A percentile compares a stretch with the other conserved stretches of the same genome.
phyloP scores from a whole-genome alignment of 495 filamentous ascomycete genomes.

The Aspergillus asperescens region DNA sequence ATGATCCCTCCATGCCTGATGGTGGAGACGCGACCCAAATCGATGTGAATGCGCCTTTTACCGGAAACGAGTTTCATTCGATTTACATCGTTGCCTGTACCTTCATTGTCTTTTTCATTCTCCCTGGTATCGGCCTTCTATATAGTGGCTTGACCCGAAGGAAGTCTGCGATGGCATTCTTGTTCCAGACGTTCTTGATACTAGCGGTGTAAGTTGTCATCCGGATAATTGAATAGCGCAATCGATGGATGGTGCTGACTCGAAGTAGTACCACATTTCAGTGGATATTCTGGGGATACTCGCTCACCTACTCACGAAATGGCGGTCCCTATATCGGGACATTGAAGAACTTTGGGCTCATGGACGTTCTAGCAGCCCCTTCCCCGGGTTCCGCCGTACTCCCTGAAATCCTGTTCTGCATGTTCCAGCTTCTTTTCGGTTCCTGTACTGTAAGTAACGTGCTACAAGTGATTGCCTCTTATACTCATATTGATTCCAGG shows the following conservation, averaged over 20 bases:
- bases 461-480: not conserved
- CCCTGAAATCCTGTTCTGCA: conserved; percentile 53
- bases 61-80: conserved; percentile 47
- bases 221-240: not conserved
- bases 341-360: conserved; percentile 50
- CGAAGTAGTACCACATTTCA: conserved; percentile 40
- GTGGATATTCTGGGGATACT: conserved; percentile 59
- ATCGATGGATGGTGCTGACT: not conserved
- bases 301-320: conserved; percentile 46
- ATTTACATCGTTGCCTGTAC: conserved; percentile 47
- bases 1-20: conserved; percentile 38
- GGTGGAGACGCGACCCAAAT: conserved; percentile 43
- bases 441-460: conserved; percentile 44
- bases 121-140: conserved; percentile 54
- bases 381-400: conserved; percentile 44
- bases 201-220: conserved; percentile 33
- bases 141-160: conserved; percentile 54
- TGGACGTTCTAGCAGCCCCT: conserved; percentile 45
- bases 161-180: conserved; percentile 51
- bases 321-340: conserved; percentile 52
- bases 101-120: conserved; percentile 55
- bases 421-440: conserved; percentile 56
- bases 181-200: conserved; percentile 55
- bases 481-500: conserved; percentile 22
- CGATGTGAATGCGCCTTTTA: conserved; percentile 48